A percentile compares a stretch with the other conserved stretches of the same genome.
Evolutionary conservation across 805 yeast species (phyloP).

Genomic region (Ogataea glucozyma): DNA sequence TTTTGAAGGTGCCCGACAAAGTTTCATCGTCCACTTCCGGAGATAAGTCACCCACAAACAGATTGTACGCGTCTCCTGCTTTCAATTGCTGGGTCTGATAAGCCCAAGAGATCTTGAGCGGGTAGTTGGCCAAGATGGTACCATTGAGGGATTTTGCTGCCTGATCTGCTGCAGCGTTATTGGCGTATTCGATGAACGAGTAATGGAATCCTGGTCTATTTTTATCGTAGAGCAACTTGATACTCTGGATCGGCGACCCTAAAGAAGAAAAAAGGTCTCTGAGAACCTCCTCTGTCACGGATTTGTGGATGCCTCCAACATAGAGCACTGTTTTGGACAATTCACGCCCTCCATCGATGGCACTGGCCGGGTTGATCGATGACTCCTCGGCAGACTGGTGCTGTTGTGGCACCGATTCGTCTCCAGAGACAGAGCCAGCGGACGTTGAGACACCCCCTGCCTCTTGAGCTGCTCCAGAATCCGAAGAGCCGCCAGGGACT

Average conservation of each 20-base stretch:
- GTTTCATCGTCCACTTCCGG: slow-evolving; percentile 80
- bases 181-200: slow-evolving; percentile 77
- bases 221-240: slow-evolving; percentile 76
- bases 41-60: slow-evolving; percentile 85
- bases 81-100: slow-evolving; percentile 74
- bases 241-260: slow-evolving; percentile 60
- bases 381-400: slow-evolving; percentile 9
- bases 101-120: slow-evolving; percentile 77
- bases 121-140: slow-evolving; percentile 48
- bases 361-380: slow-evolving; percentile 55
- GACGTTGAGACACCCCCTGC: neutral
- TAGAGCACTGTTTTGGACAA: slow-evolving; percentile 70
- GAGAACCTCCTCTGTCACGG: slow-evolving; percentile 63
- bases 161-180: slow-evolving; percentile 55
- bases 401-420: slow-evolving; percentile 1
- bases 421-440: neutral
- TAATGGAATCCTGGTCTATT: slow-evolving; percentile 73
- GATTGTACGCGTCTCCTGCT: slow-evolving; percentile 56
- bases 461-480: neutral
- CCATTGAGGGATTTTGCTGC: slow-evolving; percentile 67
- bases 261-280: slow-evolving; percentile 55
- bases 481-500: neutral
- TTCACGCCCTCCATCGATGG: slow-evolving; percentile 80
- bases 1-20: slow-evolving; percentile 55
- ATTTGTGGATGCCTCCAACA: slow-evolving; percentile 71